Evolutionary conservation across 2,329 filamentous ascomycete species (phyloP), one percentile per base, ranked within the genome.

Genomic region (Teratosphaeriaceae sp.): DNA sequence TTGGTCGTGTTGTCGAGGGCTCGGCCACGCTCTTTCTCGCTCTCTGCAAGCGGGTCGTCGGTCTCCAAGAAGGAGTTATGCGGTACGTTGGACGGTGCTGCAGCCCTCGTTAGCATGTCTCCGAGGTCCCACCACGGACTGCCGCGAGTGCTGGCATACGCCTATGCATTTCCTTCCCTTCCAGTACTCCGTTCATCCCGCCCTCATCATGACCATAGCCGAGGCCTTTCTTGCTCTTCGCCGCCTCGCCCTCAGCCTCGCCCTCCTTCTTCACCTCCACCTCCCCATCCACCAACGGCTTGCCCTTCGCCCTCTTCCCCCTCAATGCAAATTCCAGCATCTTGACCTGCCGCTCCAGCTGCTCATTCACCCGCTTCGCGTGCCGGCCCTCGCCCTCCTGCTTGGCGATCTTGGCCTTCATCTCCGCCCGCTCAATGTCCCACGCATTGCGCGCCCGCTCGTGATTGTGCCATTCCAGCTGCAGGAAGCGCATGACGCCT

Each of bases 401-500:
- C 59, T 86, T 85, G 40, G 90, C 90, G 69, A 98, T 96, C 60
- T 94, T 83, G 54, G 87, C 88, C 72, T 94, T 95, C 92, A 98
- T 97, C 71, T 98, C 92, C 58, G 94, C 92, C 62, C 88, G 84
- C 68, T 98, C 92, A 63, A 98, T 98, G 67, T 98, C 92, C 92
- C 92, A 98, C 27, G 88, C 84, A 69, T 98, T 98, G 58, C 92
- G 82, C 63, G 96, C 92, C 68, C 92, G 85, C 69, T 98, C 92
- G 66, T 98, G 90, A 55, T 88, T 84, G 68, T 98, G 92, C 92
- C 92, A 98, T 78, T 98, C 90, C 37, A 92, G 92, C 70, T 98
- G 92, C 29, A 98, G 80, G 65, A 98, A 98, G 67, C 92, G 89
- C 92, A 98, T 98, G 27, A 98, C 92, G 62, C 92, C 87, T 92